Evolutionary conservation across 805 yeast genomes (phyloP).

Genomic region (Monosporozyma servazzii): DNA sequence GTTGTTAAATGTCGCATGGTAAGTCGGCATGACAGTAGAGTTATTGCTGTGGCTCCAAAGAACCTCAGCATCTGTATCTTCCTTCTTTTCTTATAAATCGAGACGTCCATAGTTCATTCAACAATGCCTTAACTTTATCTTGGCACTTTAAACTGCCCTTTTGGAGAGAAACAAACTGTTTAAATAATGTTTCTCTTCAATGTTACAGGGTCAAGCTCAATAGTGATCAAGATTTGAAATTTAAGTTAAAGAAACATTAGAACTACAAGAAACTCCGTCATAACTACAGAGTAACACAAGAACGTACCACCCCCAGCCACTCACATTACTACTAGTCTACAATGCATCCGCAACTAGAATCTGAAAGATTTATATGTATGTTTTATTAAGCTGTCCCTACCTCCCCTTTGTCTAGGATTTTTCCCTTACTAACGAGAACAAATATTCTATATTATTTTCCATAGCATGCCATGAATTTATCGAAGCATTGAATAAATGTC

Average conservation of each 20-base stretch:
- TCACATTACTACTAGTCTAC: neutral
- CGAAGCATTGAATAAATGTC: constrained; percentile 85
- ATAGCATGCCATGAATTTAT: constrained; percentile 71
- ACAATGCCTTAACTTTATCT: too few species aligned
- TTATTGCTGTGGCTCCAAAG: constrained; percentile 61
- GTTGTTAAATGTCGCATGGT: constrained; percentile 67
- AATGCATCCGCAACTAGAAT: constrained; percentile 50
- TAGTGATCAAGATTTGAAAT: neutral
- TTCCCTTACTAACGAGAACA: constrained; percentile 8
- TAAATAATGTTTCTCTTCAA: neutral
- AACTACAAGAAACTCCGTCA: neutral
- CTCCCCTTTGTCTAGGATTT: neutral
- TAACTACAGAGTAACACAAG: neutral
- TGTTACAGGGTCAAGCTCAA: neutral
- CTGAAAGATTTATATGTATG: constrained; percentile 39
- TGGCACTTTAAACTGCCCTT: too few species aligned
- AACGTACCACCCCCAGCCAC: neutral
- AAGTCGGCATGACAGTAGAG: constrained; percentile 61
- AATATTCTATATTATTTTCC: neutral
- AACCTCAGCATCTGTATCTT: constrained; percentile 66
- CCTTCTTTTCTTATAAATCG: constrained; percentile 50
- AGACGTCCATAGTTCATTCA: neutral
- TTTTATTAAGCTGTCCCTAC: neutral
- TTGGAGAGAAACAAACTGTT: too few species aligned
- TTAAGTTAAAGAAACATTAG: neutral